phyloP scores from a whole-genome alignment of 176 grass and related monocot species.

The Guadua angustifolia region DNA sequence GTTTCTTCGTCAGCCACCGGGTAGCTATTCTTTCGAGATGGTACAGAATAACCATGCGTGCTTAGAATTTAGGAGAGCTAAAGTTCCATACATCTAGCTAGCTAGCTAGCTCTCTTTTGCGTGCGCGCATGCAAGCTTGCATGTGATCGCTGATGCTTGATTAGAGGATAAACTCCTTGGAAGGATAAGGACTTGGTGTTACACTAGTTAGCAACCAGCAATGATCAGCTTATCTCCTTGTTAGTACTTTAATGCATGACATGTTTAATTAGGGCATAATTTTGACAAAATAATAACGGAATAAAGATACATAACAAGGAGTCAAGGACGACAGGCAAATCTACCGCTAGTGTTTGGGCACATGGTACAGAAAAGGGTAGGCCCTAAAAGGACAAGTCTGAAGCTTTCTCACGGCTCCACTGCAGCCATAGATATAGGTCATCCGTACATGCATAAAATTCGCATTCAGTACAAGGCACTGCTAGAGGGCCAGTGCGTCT shows the following conservation, averaged over 20 bases:
- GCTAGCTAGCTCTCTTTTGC: conserved; percentile 17
- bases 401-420: conserved; percentile 12
- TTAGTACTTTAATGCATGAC: conserved; percentile 18
- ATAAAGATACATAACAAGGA: too few species aligned
- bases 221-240: conserved; percentile 24
- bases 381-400: not conserved
- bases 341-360: not conserved
- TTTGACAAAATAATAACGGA: too few species aligned
- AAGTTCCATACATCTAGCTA: not conserved
- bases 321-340: conserved; percentile 10
- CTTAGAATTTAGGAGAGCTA: not conserved
- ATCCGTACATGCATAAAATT: not conserved
- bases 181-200: conserved; percentile 43
- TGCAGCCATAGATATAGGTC: not conserved
- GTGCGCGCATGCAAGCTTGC: conserved; percentile 16
- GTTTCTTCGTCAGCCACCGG: too few species aligned
- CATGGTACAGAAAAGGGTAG: not conserved
- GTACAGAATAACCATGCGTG: not conserved
- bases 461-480: not conserved
- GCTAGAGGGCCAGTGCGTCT: not conserved
- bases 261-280: too few species aligned
- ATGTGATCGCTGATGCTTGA: conserved; percentile 40
- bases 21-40: too few species aligned
- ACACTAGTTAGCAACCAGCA: not conserved
- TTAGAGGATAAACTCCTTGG: conserved; percentile 10